Base-by-base conservation (phyloP, 2,329 filamentous ascomycete genomes). In the Coniochaeta sp. region DNA sequence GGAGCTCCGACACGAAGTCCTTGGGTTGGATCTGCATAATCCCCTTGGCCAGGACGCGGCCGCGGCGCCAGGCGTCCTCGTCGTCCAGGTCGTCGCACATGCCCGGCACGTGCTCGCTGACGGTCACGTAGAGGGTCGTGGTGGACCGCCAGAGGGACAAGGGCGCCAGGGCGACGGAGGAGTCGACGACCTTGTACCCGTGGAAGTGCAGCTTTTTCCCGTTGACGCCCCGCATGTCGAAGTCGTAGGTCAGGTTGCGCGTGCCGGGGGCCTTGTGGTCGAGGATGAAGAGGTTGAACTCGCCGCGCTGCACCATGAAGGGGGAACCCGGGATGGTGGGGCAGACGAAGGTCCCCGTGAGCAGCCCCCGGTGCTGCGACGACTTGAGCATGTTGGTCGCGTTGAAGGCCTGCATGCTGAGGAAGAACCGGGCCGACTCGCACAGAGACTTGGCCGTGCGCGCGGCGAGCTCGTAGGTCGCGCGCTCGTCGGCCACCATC, bases 151-250 rank as follows among this genome's bases (percentile, higher is more conserved):
- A 86, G 53, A 86, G 80, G 55, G 77, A 71, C 35, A 69, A 57
- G 1, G 78, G 74, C 2, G 76, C 74, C 30, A 85, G 69, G 2
- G 81, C 78, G 0, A 81, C 77, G 0, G 78, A 78, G 3, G 82
- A 76, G 62, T 85, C 77, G 38, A 86, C 74, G 2, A 80, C 71
- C 63, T 86, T 86, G 65, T 78, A 81, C 0, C 82, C 83, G 54
- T 82, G 73, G 60, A 87, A 81, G 53, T 78, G 76, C 45, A 82
- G 73, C 47, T 67, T 68, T 42, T 71, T 67, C 13, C 78, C 78
- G 53, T 79, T 67, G 4, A 75, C 70, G 5, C 78, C 78, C 24
- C 70, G 70, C 73, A 86, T 77, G 57, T 80, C 77, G 54, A 85
- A 81, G 58, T 83, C 75, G 60, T 86, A 86, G 0, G 75, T 76